Base-by-base conservation (phyloP, 106 monocot genomes). In the Acorus gramineus region DNA sequence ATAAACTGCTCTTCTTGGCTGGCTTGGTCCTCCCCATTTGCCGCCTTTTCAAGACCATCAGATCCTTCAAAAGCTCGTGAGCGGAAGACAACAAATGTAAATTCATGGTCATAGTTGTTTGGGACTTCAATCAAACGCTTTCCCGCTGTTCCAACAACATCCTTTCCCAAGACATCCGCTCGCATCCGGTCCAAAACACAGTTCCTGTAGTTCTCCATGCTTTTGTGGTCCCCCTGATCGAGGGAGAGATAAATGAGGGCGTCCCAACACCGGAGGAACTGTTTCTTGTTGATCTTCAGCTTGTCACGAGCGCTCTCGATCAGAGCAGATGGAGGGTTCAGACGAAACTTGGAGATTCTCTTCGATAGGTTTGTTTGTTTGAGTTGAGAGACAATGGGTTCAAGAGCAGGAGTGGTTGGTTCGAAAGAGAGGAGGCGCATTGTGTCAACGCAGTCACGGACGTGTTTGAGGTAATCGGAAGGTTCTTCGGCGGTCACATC, bases 401-500 rank as follows among this genome's bases (percentile, higher is more conserved):
- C 44, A 6, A 85, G 11, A 42, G 77, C 76, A 5, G 79, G 73
- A 57, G 69, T 76, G 51, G 80, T 77, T 42, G 85, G 87, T 55
- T 81, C 78, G 49, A 85, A 87, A 47, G 58, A 46, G 28, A 85
- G 81, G 28, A 96, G 65, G 28, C 85, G 91, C 13, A 72, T 54
- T 8, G 85, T 83, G 70, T 98, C 96, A 47, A 77, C 72, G 77
- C 85, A 98, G 6, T 68, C 44, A 11, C 96, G 85, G n/a, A 92
- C 65, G 57, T 77, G 67, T 71, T 92, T 91, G 60, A 98, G 85
- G 50, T 92, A 88, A 14, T 92, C 96, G n/a, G 96, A 98, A 52
- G 96, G 96, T 5, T 88, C 96, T 81, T 98, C 96, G 8, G 79
- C 55, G n/a, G 96, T 98, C 52, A 98, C 62, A 53, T 98, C 96